Percentiles rank a stretch among this genome's conserved stretches.
Conservation (phyloP, 148 eudicot species). For the Rhododendron mucronatum region DNA sequence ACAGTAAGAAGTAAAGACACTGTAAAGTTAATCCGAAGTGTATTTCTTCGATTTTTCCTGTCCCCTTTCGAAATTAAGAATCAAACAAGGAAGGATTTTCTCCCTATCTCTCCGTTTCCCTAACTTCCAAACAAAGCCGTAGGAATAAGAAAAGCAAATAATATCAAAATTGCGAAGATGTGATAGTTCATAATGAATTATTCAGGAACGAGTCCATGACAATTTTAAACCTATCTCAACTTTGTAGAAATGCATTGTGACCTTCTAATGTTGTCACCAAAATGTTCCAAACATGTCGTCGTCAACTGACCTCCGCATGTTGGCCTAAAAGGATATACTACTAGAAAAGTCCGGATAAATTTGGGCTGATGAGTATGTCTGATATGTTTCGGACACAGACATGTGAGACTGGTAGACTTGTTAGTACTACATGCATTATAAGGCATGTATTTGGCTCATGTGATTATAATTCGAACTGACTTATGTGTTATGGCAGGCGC, state of each 20-base stretch:
- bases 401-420: neutral
- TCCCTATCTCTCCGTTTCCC: neutral
- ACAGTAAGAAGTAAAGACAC: neutral
- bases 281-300: neutral
- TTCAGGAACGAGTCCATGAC: neutral
- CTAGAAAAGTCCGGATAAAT: neutral
- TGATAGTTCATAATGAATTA: neutral
- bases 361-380: neutral
- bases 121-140: neutral
- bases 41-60: neutral
- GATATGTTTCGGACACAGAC: neutral
- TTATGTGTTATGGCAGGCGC: conserved; percentile 49
- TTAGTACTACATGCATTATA: neutral
- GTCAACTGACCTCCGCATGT: neutral
- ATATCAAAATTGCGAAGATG: neutral
- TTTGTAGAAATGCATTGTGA: neutral
- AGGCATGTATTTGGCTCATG: neutral
- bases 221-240: neutral
- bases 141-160: neutral
- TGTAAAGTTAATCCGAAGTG: neutral
- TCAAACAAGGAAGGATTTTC: neutral
- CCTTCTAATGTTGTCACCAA: neutral
- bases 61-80: neutral
- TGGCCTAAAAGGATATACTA: neutral
- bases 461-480: neutral